Evolutionary conservation across 2,329 filamentous ascomycete species (phyloP).

Genomic region (Penicillium janthinellum): DNA sequence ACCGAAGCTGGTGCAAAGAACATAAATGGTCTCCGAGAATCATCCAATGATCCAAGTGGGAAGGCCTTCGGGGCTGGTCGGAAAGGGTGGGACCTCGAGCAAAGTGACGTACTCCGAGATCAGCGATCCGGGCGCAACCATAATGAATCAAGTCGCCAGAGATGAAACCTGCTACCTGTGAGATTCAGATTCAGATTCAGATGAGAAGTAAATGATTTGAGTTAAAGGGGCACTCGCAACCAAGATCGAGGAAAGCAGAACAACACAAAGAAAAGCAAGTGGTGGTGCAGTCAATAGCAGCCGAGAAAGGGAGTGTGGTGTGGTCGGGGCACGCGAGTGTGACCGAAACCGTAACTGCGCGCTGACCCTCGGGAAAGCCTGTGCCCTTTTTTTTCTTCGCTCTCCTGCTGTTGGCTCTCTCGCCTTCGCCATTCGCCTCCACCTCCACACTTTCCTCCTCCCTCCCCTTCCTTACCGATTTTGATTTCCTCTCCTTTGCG

Average conservation of each 20-base stretch:
- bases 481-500: neutral
- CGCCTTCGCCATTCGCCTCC: slow-evolving; percentile 1
- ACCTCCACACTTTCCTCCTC: slow-evolving; percentile 5
- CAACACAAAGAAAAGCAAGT: neutral
- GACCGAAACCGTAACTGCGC: neutral
- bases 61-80: slow-evolving; percentile 23
- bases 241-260: neutral
- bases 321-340: slow-evolving; percentile 16
- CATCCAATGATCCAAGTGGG: slow-evolving; percentile 13
- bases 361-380: slow-evolving; percentile 13
- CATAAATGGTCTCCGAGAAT: slow-evolving; percentile 13
- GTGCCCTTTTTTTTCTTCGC: slow-evolving; percentile 13
- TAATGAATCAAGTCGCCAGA: neutral
- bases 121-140: slow-evolving; percentile 1
- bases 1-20: neutral
- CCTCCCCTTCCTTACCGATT: slow-evolving; percentile 6
- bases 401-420: neutral
- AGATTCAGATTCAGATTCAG: neutral
- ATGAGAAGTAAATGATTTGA: neutral
- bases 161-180: neutral
- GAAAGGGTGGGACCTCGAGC: slow-evolving; percentile 8
- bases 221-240: neutral
- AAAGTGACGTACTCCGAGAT: slow-evolving; percentile 17
- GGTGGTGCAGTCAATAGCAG: neutral
- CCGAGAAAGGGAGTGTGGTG: neutral